A percentile compares a stretch with the other conserved stretches of the same genome.
These are phyloP conservation scores for Pseudocohnilembus persalinus DNA, from an alignment of 169 alveolate species.

Conservation along the genomic window DNA sequence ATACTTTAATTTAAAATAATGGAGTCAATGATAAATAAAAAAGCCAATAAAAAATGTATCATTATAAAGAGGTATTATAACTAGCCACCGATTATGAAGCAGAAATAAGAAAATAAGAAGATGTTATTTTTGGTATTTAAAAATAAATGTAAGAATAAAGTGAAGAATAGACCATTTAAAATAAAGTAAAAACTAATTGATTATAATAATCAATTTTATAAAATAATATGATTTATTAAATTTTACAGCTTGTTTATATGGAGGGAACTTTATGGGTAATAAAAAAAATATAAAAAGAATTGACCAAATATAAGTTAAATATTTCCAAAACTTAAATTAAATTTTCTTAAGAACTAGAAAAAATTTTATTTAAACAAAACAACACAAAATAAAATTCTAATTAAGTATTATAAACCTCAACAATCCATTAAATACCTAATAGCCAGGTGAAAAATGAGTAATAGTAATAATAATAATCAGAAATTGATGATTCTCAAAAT, in stretches of 20 bases:
- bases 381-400: no score
- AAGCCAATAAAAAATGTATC: background rate
- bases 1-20: no score
- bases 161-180: background rate
- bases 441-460: no score
- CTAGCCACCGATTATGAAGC: background rate
- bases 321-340: background rate
- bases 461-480: no score
- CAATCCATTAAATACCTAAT: no score
- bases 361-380: no score
- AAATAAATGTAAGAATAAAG: no score
- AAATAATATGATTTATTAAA: background rate
- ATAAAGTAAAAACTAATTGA: background rate
- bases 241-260: background rate
- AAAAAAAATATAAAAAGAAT: no score
- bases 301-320: background rate
- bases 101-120: background rate
- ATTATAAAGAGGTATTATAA: background rate
- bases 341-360: no score
- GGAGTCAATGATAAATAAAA: background rate
- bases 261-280: background rate
- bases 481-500: no score
- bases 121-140: background rate
- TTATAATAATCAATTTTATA: no score
- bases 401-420: no score